Conservation (phyloP, 495 filamentous ascomycete genomes). For the Tuber indicum region DNA sequence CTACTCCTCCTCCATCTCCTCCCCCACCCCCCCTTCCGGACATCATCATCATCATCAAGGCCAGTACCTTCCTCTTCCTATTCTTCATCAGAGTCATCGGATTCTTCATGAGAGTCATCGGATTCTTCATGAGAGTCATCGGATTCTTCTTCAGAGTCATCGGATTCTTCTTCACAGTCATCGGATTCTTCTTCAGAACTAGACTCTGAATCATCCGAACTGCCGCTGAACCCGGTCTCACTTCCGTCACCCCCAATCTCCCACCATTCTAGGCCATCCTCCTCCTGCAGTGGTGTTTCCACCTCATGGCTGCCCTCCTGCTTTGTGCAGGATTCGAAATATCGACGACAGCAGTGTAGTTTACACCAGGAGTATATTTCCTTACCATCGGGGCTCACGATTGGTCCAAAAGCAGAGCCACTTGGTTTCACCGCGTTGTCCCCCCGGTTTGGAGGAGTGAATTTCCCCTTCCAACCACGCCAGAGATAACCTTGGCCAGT, state of each 20-base stretch:
- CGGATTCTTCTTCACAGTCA: too few relatives aligned
- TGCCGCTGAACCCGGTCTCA: background rate
- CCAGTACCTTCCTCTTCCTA: too few relatives aligned
- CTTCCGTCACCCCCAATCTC: conserved; percentile 19
- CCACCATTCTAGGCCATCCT: conserved; percentile 21
- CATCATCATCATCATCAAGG: too few relatives aligned
- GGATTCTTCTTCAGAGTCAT: too few relatives aligned
- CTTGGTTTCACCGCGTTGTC: conserved; percentile 11
- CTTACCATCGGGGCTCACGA: background rate
- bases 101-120: too few relatives aligned
- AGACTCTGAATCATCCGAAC: background rate
- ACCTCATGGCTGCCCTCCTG: background rate
- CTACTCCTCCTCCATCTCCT: too few relatives aligned
- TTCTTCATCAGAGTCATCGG: too few relatives aligned
- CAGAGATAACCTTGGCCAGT: conserved; percentile 14
- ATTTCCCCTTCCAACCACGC: conserved; percentile 27
- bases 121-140: too few relatives aligned
- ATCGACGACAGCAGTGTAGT: background rate
- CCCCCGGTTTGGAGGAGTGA: conserved; percentile 14
- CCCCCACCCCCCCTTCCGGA: too few relatives aligned
- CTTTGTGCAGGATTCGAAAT: background rate
- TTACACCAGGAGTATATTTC: conserved; percentile 3
- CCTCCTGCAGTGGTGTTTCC: background rate
- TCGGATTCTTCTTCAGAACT: conserved; percentile 3
- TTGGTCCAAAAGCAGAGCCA: conserved; percentile 15